A percentile compares a stretch with the other conserved stretches of the same genome.
phyloP scores from a whole-genome alignment of 805 yeast genomes.

The Suhomyces xylopsoci region DNA sequence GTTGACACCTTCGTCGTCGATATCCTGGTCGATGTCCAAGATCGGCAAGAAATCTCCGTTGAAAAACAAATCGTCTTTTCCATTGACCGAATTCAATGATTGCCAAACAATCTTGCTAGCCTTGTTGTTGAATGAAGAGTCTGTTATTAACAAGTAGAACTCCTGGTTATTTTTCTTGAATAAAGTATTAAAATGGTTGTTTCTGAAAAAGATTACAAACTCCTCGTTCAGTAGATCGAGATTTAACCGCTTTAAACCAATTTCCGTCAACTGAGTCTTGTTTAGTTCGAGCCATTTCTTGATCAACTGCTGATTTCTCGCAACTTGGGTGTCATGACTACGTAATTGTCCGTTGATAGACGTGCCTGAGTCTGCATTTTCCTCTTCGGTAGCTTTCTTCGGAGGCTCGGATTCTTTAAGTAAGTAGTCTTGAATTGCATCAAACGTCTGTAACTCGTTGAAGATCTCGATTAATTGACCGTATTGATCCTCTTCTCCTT shows the following conservation, averaged over 20 bases:
- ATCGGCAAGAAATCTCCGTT: slow-evolving; percentile 62
- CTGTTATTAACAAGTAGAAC: slow-evolving; percentile 70
- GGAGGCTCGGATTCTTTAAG: slow-evolving; percentile 22
- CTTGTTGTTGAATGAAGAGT: slow-evolving; percentile 54
- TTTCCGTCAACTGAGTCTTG: slow-evolving; percentile 70
- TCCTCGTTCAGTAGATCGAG: slow-evolving; percentile 48
- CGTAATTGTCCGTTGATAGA: slow-evolving; percentile 1
- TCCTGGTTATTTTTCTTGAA: slow-evolving; percentile 46
- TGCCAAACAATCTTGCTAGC: slow-evolving; percentile 71
- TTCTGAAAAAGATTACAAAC: slow-evolving; percentile 74
- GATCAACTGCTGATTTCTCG: slow-evolving; percentile 16
- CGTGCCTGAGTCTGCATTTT: background rate
- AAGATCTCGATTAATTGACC: slow-evolving; percentile 18
- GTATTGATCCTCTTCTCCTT: slow-evolving; percentile 10
- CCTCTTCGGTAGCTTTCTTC: slow-evolving; percentile 7
- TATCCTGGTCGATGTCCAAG: slow-evolving; percentile 21
- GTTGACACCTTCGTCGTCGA: slow-evolving; percentile 6
- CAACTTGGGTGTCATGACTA: slow-evolving; percentile 3
- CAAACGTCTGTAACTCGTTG: slow-evolving; percentile 35
- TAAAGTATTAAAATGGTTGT: slow-evolving; percentile 83
- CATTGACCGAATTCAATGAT: slow-evolving; percentile 61
- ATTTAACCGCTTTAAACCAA: slow-evolving; percentile 55
- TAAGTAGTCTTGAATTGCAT: slow-evolving; percentile 56
- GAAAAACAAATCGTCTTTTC: slow-evolving; percentile 66
- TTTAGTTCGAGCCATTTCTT: slow-evolving; percentile 50